phyloP scores from a whole-genome alignment of 805 yeast species.

The Sungouiella blattae region DNA sequence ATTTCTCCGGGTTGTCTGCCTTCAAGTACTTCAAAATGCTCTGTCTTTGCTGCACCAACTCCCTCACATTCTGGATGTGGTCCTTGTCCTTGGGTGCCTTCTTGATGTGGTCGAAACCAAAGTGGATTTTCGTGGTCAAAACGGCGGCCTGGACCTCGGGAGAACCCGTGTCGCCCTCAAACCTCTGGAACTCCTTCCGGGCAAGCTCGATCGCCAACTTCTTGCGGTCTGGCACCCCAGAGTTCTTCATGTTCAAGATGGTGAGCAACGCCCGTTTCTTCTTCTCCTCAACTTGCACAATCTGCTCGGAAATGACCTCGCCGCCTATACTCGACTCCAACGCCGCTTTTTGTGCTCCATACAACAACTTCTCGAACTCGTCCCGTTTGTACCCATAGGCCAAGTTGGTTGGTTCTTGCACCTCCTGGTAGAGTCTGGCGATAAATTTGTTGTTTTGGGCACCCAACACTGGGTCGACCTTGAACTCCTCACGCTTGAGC shows the following conservation, averaged over 20 bases:
- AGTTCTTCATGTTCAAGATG: conserved; percentile 70
- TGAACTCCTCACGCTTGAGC: conserved; percentile 27
- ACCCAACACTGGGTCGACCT: conserved; percentile 85
- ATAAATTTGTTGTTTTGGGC: conserved; percentile 62
- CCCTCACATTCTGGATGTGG: conserved; percentile 68
- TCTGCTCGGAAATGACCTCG: conserved; percentile 25
- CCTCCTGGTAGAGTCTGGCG: conserved; percentile 59
- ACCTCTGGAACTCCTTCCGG: conserved; percentile 72
- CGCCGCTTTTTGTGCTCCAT: conserved; percentile 70
- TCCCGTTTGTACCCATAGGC: conserved; percentile 54
- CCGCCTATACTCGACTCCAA: conserved; percentile 35
- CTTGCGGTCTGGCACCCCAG: conserved; percentile 54
- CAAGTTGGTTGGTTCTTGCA: conserved; percentile 62
- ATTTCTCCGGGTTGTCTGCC: conserved; percentile 72
- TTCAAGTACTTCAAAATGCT: conserved; percentile 77
- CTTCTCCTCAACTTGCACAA: conserved; percentile 38
- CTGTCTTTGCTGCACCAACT: conserved; percentile 88
- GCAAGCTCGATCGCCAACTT: conserved; percentile 64
- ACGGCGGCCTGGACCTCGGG: conserved; percentile 96
- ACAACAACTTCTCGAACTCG: conserved; percentile 72
- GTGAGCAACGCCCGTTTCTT: conserved; percentile 70
- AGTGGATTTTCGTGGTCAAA: conserved; percentile 75
- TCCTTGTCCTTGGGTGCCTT: conserved; percentile 69
- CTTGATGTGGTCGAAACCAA: conserved; percentile 66
- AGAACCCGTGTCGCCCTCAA: conserved; percentile 90